Percentiles rank a stretch among this genome's conserved stretches.
Evolutionary conservation across 805 yeast species (phyloP).

Genomic region (Ogataea polymorpha): DNA sequence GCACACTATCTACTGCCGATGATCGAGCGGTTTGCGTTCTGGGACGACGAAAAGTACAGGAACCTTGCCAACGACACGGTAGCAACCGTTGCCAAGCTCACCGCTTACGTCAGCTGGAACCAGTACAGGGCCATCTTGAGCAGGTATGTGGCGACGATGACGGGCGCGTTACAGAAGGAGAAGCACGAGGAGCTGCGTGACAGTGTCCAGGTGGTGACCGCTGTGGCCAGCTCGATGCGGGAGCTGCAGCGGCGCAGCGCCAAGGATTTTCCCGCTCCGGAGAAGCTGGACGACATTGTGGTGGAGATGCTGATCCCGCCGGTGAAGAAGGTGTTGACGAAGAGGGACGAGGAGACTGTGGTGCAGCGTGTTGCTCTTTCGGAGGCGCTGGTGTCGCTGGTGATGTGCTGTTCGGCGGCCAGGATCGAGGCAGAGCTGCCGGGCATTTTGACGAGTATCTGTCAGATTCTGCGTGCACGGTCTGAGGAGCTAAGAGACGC

Average conservation of each 20-base stretch:
- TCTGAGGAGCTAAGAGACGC: conserved; percentile 87
- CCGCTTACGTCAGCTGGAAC: conserved; percentile 63
- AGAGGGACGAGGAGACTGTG: conserved; percentile 76
- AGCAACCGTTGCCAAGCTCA: conserved; percentile 55
- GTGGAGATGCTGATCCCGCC: conserved; percentile 58
- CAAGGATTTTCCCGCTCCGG: conserved; percentile 35
- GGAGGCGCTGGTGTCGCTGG: conserved; percentile 70
- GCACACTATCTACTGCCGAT: conserved; percentile 83
- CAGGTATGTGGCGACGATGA: conserved; percentile 50
- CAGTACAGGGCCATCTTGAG: conserved; percentile 75
- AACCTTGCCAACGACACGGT: conserved; percentile 67
- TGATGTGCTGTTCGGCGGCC: conserved; percentile 59
- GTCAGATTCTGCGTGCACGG: conserved; percentile 82
- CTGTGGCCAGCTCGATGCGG: conserved; percentile 46
- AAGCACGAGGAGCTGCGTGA: conserved; percentile 49
- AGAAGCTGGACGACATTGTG: conserved; percentile 45
- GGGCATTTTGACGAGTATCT: conserved; percentile 77
- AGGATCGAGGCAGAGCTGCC: conserved; percentile 63
- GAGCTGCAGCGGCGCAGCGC: conserved; percentile 18
- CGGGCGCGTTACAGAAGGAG: conserved; percentile 19
- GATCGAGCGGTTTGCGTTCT: conserved; percentile 72
- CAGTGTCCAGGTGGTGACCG: conserved; percentile 55
- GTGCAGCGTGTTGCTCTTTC: conserved; percentile 74
- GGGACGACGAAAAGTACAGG: conserved; percentile 55
- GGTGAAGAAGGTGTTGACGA: conserved; percentile 53